Percentiles rank a stretch among this genome's conserved stretches.
Evolutionary conservation across 2,329 filamentous ascomycete genomes (phyloP).

Genomic region (Biscogniauxia marginata): DNA sequence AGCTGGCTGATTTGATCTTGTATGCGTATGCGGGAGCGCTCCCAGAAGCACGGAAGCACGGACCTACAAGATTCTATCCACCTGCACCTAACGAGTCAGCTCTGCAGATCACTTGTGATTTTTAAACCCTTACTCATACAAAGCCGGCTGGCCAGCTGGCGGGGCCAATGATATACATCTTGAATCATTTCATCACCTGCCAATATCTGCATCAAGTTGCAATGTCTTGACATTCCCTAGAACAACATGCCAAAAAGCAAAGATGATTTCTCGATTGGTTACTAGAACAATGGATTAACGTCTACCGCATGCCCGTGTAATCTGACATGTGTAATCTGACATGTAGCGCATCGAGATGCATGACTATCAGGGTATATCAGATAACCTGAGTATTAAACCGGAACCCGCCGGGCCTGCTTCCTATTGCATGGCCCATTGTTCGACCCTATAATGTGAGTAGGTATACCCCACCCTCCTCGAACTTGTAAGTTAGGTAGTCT

Average conservation of each 20-base stretch:
- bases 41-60: no score
- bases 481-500: no score
- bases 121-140: not conserved
- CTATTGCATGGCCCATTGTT: not conserved
- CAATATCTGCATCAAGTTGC: no score
- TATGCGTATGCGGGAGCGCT: no score
- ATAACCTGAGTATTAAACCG: not conserved
- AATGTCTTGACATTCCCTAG: no score
- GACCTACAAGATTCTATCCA: no score
- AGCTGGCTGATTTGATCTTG: no score
- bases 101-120: not conserved
- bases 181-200: no score
- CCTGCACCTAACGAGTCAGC: not conserved
- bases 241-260: no score
- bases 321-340: not conserved
- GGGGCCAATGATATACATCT: not conserved
- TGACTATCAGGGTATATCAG: not conserved
- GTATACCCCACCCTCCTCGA: not conserved
- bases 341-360: not conserved
- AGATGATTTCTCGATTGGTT: no score
- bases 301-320: no score
- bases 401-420: not conserved
- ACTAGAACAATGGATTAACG: no score
- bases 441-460: not conserved
- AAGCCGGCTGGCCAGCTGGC: not conserved